These are phyloP conservation scores for Elsinoe batatas DNA, from an alignment of 2,329 filamentous ascomycete species.

Conservation along the genomic window DNA sequence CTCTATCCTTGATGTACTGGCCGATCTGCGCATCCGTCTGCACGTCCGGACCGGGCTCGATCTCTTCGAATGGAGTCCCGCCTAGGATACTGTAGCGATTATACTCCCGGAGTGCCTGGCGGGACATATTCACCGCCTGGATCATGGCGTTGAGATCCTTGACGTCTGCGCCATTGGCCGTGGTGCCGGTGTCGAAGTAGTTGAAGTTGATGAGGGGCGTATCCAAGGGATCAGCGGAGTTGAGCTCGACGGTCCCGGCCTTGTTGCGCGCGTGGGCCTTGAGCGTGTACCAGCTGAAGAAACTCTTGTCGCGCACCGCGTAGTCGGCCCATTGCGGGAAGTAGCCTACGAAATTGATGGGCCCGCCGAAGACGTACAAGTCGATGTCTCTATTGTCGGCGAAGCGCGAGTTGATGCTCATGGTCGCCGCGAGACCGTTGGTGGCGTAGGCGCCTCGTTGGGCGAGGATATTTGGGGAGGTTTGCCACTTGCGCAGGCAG, in stretches of 20 bases:
- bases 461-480: slow-evolving; percentile 26
- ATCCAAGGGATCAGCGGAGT: slow-evolving; percentile 53
- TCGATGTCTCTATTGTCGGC: slow-evolving; percentile 40
- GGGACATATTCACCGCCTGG: slow-evolving; percentile 38
- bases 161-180: slow-evolving; percentile 26
- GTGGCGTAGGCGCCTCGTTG: slow-evolving; percentile 37
- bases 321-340: slow-evolving; percentile 45
- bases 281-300: slow-evolving; percentile 44
- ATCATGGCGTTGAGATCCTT: slow-evolving; percentile 48
- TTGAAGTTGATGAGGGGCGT: slow-evolving; percentile 54
- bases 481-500: slow-evolving; percentile 37
- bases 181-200: slow-evolving; percentile 43
- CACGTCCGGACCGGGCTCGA: slow-evolving; percentile 35
- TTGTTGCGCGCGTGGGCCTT: slow-evolving; percentile 55
- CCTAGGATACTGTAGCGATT: slow-evolving; percentile 29
- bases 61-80: slow-evolving; percentile 34
- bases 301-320: slow-evolving; percentile 34
- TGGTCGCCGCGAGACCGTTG: slow-evolving; percentile 46
- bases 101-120: slow-evolving; percentile 20
- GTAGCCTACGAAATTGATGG: slow-evolving; percentile 46
- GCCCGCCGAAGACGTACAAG: slow-evolving; percentile 46
- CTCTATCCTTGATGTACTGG: slow-evolving; percentile 40
- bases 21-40: slow-evolving; percentile 36
- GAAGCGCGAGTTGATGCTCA: slow-evolving; percentile 31
- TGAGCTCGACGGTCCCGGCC: slow-evolving; percentile 51